Conservation (phyloP, 768 basidiomycete species). For the Lactarius vividus region DNA sequence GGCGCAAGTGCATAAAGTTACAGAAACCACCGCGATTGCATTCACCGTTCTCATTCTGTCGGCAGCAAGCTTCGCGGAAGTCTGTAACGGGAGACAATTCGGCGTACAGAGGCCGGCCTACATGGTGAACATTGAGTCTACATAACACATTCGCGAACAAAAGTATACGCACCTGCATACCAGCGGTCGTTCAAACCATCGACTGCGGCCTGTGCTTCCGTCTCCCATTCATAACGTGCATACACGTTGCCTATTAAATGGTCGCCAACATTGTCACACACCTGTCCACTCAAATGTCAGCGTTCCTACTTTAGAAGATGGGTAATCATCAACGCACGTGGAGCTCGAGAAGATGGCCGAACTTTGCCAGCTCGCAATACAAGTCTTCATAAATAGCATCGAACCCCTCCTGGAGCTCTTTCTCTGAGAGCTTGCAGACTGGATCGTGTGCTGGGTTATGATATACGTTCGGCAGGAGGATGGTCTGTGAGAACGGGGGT, state of each 20-base stretch:
- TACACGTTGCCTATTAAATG: conserved; percentile 98
- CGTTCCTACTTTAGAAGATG: not conserved
- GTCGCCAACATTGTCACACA: conserved; percentile 99
- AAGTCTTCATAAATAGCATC: conserved; percentile 95
- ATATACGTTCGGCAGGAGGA: conserved; percentile 94
- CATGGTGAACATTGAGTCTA: not conserved
- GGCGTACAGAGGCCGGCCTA: conserved; percentile 92
- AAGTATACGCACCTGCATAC: conserved; percentile 81
- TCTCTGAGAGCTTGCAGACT: conserved; percentile 80
- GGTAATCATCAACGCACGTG: conserved; percentile 57
- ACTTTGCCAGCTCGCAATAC: conserved; percentile 92
- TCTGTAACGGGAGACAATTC: conserved; percentile 98
- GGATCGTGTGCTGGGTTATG: conserved; percentile 97
- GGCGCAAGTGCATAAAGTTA: conserved; percentile 96
- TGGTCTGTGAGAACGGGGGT: conserved; percentile 96
- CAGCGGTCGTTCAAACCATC: conserved; percentile 93
- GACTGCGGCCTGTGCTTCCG: conserved; percentile 91
- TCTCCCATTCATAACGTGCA: conserved; percentile 98
- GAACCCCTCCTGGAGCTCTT: conserved; percentile 88
- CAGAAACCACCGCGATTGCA: conserved; percentile 98
- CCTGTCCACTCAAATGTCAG: conserved; percentile 40
- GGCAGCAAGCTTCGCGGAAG: conserved; percentile 97
- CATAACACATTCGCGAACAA: conserved; percentile 7
- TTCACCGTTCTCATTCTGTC: conserved; percentile 98
- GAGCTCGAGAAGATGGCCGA: conserved; percentile 91